Evolutionary conservation across 306 rosid genomes (phyloP).

Genomic region (Abrus precatorius): DNA sequence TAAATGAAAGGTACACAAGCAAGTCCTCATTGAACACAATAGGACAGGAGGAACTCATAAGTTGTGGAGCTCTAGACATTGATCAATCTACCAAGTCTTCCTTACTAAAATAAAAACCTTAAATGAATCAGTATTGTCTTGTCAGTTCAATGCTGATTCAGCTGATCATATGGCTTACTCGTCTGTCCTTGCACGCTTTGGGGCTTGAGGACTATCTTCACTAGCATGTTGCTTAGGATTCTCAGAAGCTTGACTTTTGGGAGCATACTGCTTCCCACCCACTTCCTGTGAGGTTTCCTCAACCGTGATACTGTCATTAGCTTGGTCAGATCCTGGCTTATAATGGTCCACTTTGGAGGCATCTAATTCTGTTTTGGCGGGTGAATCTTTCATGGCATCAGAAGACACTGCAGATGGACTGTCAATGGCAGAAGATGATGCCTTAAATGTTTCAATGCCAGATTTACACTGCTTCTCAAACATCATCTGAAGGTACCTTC

Average conservation of each 20-base stretch:
- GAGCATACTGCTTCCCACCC: constrained; percentile 55
- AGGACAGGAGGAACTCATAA: constrained; percentile 34
- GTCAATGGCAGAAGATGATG: constrained; percentile 55
- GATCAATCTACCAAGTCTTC: constrained; percentile 49
- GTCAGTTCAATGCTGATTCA: constrained; percentile 63
- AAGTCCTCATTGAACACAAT: constrained; percentile 36
- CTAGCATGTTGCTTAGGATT: constrained; percentile 52
- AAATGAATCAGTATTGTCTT: constrained; percentile 52
- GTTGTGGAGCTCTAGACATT: constrained; percentile 51
- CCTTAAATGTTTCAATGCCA: constrained; percentile 58
- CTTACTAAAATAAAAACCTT: constrained; percentile 49
- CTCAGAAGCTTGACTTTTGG: constrained; percentile 50
- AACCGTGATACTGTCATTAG: constrained; percentile 45
- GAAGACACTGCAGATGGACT: constrained; percentile 58
- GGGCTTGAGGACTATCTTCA: constrained; percentile 56
- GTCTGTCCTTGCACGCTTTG: constrained; percentile 74
- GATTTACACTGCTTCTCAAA: constrained; percentile 87
- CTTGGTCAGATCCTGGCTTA: constrained; percentile 49
- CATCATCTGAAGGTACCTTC: constrained; percentile 93
- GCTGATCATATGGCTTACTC: constrained; percentile 56
- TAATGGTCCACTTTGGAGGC: constrained; percentile 55
- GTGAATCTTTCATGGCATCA: constrained; percentile 59
- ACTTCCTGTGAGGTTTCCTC: constrained; percentile 50
- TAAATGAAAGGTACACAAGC: constrained; percentile 38
- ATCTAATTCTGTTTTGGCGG: constrained; percentile 63